Evolutionary conservation across 2,329 filamentous ascomycete genomes (phyloP).

Genomic region (Ophiosphaerella narmari): DNA sequence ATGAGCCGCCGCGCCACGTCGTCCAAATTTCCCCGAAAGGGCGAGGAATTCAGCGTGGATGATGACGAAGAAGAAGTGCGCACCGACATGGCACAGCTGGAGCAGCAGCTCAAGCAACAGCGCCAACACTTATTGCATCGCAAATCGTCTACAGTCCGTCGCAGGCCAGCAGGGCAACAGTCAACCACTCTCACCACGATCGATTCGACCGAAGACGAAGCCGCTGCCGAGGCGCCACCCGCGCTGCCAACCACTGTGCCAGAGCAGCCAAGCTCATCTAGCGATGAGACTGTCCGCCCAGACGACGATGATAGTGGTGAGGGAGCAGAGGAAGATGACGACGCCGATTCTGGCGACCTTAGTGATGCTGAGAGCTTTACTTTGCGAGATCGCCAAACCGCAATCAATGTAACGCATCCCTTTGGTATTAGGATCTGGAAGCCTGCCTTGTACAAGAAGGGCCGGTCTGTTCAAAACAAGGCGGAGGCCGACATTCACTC

Average conservation of each 20-base stretch:
- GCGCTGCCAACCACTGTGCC: constrained; percentile 31
- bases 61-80: constrained; percentile 83
- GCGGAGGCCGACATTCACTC: constrained; percentile 98
- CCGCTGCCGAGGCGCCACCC: constrained; percentile 38
- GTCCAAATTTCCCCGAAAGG: constrained; percentile 74
- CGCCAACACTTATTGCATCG: constrained; percentile 50
- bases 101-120: constrained; percentile 31
- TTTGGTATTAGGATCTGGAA: constrained; percentile 99
- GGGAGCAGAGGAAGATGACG: constrained; percentile 59
- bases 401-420: constrained; percentile 98
- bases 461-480: constrained; percentile 91
- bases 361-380: constrained; percentile 98
- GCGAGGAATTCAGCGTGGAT: constrained; percentile 87
- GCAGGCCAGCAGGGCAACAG: constrained; percentile 53
- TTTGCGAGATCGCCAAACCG: constrained; percentile 92
- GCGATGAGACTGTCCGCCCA: constrained; percentile 46
- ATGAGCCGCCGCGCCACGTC: constrained; percentile 77
- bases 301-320: constrained; percentile 53
- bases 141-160: constrained; percentile 57
- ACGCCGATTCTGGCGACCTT: constrained; percentile 68
- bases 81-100: constrained; percentile 60
- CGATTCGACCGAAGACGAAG: constrained; percentile 55
- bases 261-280: constrained; percentile 34
- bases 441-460: constrained; percentile 96
- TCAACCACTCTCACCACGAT: constrained; percentile 54